A percentile compares a stretch with the other conserved stretches of the same genome.
These are phyloP conservation scores for Hymenoscyphus repandus DNA, from an alignment of 2,329 filamentous ascomycete genomes.

Conservation along the genomic window DNA sequence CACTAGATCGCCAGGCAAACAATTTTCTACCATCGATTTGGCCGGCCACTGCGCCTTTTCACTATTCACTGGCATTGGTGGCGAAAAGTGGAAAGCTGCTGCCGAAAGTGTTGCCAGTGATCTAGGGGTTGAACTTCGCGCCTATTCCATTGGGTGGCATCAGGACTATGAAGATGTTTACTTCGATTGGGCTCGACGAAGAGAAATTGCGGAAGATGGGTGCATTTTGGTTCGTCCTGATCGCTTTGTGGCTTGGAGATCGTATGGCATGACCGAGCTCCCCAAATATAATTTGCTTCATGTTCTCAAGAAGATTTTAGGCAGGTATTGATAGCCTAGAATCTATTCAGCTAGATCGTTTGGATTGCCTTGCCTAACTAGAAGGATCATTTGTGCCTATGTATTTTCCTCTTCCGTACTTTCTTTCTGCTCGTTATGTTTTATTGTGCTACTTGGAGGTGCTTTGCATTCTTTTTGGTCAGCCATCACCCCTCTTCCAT, in stretches of 20 bases:
- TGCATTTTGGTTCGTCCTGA: constrained; percentile 55
- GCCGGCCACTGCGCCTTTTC: constrained; percentile 50
- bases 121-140: constrained; percentile 42
- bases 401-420: too few relatives aligned
- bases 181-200: constrained; percentile 49
- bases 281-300: constrained; percentile 10
- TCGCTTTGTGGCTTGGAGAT: constrained; percentile 31
- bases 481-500: too few relatives aligned
- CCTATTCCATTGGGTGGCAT: constrained; percentile 49
- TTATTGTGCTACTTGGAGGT: too few relatives aligned
- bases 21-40: constrained; percentile 54
- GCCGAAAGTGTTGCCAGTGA: constrained; percentile 35
- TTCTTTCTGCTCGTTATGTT: too few relatives aligned
- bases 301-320: constrained; percentile 17
- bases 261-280: constrained; percentile 4
- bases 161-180: constrained; percentile 60
- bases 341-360: background rate
- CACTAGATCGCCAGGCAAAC: constrained; percentile 37
- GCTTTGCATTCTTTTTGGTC: too few relatives aligned
- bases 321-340: background rate
- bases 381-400: background rate
- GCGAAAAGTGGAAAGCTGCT: constrained; percentile 47
- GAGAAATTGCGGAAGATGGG: constrained; percentile 52
- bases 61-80: constrained; percentile 50
- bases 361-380: background rate